phyloP scores from a whole-genome alignment of 805 yeast genomes.

The Hanseniaspora occidentalis region DNA sequence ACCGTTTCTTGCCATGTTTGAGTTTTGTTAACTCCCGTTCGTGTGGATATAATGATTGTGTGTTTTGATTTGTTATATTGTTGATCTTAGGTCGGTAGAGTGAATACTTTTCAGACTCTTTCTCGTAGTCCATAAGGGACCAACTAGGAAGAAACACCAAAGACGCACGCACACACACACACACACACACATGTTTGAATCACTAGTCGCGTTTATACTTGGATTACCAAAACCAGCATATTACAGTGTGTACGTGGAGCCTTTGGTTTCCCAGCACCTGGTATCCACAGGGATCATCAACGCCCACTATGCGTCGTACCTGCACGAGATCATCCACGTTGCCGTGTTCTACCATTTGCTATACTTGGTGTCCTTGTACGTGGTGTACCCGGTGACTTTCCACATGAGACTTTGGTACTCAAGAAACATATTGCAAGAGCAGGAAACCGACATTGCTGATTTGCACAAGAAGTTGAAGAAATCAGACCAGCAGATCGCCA shows the following conservation, averaged over 20 bases:
- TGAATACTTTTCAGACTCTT: too few relatives aligned
- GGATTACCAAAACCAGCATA: constrained; percentile 3
- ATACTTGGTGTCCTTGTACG: constrained; percentile 16
- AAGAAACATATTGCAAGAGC: constrained; percentile 1
- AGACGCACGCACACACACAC: background rate
- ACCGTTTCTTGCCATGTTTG: too few relatives aligned
- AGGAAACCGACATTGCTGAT: background rate
- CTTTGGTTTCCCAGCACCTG: background rate
- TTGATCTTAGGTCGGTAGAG: too few relatives aligned
- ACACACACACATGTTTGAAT: constrained; percentile 3
- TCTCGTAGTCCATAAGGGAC: too few relatives aligned
- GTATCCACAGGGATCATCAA: constrained; percentile 2
- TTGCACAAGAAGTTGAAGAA: constrained; percentile 6
- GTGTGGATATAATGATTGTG: too few relatives aligned
- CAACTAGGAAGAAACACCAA: too few relatives aligned
- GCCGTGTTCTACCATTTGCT: constrained; percentile 20
- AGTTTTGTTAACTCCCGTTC: too few relatives aligned
- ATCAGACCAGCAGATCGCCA: constrained; percentile 19
- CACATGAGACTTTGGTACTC: constrained; percentile 9
- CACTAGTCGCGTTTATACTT: constrained; percentile 1
- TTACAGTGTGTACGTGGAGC: background rate
- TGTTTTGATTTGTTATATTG: too few relatives aligned
- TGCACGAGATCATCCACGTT: constrained; percentile 21
- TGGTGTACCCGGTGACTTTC: constrained; percentile 19
- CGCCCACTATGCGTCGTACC: constrained; percentile 9